Percentiles rank a stretch among this genome's conserved stretches.
Conservation (phyloP, 345 rosid species). For the Sonneratia alba region DNA sequence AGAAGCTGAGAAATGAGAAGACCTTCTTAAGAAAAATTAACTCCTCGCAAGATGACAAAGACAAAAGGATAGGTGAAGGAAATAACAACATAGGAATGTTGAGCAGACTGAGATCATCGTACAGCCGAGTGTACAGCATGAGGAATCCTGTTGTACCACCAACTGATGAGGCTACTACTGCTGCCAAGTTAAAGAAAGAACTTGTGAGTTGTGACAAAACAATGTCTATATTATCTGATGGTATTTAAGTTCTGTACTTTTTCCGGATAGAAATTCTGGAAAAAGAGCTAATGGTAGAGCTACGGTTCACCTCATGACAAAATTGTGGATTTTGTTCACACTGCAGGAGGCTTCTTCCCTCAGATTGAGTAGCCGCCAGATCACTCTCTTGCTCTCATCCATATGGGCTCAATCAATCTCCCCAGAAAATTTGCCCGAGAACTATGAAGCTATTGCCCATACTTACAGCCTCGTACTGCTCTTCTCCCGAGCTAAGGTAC, state of each 20-base stretch:
- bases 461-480: constrained; percentile 79
- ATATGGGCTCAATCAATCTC: constrained; percentile 90
- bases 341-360: constrained; percentile 56
- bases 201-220: constrained; percentile 27
- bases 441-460: constrained; percentile 91
- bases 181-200: constrained; percentile 24
- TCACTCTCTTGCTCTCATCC: constrained; percentile 82
- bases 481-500: constrained; percentile 90
- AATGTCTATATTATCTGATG: constrained; percentile 2
- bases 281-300: not conserved
- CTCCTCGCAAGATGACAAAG: constrained; percentile 26
- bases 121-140: constrained; percentile 31
- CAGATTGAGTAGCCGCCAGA: constrained; percentile 89
- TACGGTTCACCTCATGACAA: not conserved
- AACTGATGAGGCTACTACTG: constrained; percentile 18
- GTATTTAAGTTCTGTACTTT: not conserved
- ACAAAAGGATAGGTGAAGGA: constrained; percentile 27
- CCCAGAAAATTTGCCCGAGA: constrained; percentile 77
- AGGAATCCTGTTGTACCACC: constrained; percentile 15
- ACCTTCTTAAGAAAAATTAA: constrained; percentile 17
- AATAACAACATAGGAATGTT: constrained; percentile 35
- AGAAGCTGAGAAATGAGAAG: constrained; percentile 66
- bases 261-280: not conserved
- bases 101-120: constrained; percentile 46
- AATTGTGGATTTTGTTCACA: constrained; percentile 5